Evolutionary conservation across 129 eudicot genomes (phyloP).

Genomic region (Flaveria sonorensis): DNA sequence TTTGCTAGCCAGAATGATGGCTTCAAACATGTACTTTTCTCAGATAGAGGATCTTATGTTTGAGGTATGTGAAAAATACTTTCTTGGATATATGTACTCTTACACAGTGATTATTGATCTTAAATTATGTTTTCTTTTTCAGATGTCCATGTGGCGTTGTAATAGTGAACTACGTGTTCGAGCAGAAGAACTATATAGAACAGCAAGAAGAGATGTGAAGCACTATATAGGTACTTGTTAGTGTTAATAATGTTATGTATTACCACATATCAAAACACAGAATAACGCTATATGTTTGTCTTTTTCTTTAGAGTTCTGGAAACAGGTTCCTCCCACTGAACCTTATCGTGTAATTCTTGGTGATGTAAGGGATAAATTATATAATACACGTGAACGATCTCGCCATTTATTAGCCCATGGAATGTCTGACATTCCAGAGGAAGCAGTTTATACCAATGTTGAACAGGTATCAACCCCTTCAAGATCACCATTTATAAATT

Average conservation of each 20-base stretch:
- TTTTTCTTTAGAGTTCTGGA: constrained; percentile 83
- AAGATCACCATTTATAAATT: not conserved
- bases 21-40: constrained; percentile 90
- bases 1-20: constrained; percentile 96
- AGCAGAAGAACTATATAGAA: constrained; percentile 70
- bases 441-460: constrained; percentile 66
- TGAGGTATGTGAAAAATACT: constrained; percentile 52
- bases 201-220: constrained; percentile 84
- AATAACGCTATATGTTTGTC: not conserved
- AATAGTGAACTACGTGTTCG: constrained; percentile 85
- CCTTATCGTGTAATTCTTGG: constrained; percentile 97
- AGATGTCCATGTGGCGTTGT: constrained; percentile 99
- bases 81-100: constrained; percentile 1
- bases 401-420: constrained; percentile 83
- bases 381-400: constrained; percentile 89
- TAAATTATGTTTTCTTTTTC: not conserved
- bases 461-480: constrained; percentile 60
- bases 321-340: constrained; percentile 77
- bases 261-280: not conserved
- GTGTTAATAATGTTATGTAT: not conserved
- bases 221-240: constrained; percentile 75
- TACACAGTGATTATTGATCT: not conserved
- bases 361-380: constrained; percentile 87
- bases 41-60: constrained; percentile 96
- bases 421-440: constrained; percentile 84